Conservation (phyloP, 106 monocot genomes). For the Apostasia shenzhenica region DNA sequence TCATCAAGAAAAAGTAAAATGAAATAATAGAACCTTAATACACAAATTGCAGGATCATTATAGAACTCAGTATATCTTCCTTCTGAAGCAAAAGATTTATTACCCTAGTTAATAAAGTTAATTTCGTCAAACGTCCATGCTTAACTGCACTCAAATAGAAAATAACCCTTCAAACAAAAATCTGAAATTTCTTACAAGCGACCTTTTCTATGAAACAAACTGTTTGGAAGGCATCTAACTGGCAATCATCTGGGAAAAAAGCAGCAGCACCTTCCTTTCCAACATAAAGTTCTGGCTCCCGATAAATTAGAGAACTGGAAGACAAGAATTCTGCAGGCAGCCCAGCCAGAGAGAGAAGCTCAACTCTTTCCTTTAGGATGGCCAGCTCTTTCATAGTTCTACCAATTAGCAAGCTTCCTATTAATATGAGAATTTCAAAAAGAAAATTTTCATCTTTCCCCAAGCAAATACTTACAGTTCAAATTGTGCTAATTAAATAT, state of each 20-base stretch:
- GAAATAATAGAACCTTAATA: conserved; percentile 44
- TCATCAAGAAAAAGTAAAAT: background rate
- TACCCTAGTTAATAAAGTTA: conserved; percentile 35
- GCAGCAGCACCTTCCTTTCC: conserved; percentile 55
- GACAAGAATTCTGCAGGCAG: conserved; percentile 60
- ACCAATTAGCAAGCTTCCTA: conserved; percentile 92
- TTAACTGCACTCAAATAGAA: background rate
- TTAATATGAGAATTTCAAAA: conserved; percentile 13
- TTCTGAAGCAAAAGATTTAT: conserved; percentile 40
- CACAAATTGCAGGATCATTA: conserved; percentile 53
- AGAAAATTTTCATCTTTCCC: background rate
- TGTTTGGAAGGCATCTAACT: conserved; percentile 64
- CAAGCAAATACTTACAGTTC: background rate
- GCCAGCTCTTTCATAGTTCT: conserved; percentile 46
- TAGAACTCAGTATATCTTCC: conserved; percentile 80
- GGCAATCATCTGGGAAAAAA: conserved; percentile 71
- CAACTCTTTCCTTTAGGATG: conserved; percentile 55
- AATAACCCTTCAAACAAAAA: background rate
- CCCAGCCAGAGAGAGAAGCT: conserved; percentile 44
- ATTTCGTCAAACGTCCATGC: background rate
- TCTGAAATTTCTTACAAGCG: background rate
- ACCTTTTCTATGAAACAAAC: conserved; percentile 78
- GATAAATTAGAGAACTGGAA: conserved; percentile 27
- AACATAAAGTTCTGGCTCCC: conserved; percentile 64
- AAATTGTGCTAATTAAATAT: no score